Percentiles rank a stretch among this genome's conserved stretches.
Evolutionary conservation across 1,284 basidiomycete species (phyloP).

Genomic region (Coniophora puteana): DNA sequence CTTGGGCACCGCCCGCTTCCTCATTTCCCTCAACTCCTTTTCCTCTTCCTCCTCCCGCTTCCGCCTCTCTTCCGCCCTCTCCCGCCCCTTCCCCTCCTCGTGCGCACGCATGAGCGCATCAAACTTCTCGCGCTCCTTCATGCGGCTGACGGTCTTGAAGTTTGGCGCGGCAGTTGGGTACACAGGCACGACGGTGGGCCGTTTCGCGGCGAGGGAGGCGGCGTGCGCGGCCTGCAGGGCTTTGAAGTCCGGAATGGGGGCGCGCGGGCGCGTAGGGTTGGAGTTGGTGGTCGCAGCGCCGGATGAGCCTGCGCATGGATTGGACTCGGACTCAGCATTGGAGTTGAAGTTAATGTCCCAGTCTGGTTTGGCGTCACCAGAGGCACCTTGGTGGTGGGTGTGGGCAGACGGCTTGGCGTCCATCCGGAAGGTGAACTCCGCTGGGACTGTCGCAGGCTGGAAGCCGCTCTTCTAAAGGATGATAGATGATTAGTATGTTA

Average conservation of each 20-base stretch:
- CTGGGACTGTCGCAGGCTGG: too few relatives aligned
- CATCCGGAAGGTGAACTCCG: too few relatives aligned
- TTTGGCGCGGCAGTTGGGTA: constrained; percentile 39
- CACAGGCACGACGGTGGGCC: constrained; percentile 43
- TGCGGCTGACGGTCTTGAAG: constrained; percentile 51
- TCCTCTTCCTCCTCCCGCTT: constrained; percentile 51
- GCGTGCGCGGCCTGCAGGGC: constrained; percentile 48
- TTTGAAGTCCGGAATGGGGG: constrained; percentile 53
- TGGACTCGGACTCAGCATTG: too few relatives aligned
- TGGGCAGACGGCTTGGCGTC: too few relatives aligned
- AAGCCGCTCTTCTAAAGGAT: too few relatives aligned
- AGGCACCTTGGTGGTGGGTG: too few relatives aligned
- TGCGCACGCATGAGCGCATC: constrained; percentile 53
- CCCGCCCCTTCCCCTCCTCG: constrained; percentile 46
- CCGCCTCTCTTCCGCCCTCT: constrained; percentile 37
- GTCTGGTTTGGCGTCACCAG: too few relatives aligned
- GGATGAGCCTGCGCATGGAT: too few relatives aligned
- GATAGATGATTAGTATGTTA: too few relatives aligned
- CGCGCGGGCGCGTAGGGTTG: too few relatives aligned
- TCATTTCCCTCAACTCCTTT: constrained; percentile 49
- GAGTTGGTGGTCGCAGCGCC: too few relatives aligned
- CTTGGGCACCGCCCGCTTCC: constrained; percentile 59
- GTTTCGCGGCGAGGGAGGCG: constrained; percentile 36
- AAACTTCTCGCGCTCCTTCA: constrained; percentile 58
- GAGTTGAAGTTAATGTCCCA: too few relatives aligned